Evolutionary conservation across 169 alveolate species (phyloP).

Genomic region (Eimeria necatrix): DNA sequence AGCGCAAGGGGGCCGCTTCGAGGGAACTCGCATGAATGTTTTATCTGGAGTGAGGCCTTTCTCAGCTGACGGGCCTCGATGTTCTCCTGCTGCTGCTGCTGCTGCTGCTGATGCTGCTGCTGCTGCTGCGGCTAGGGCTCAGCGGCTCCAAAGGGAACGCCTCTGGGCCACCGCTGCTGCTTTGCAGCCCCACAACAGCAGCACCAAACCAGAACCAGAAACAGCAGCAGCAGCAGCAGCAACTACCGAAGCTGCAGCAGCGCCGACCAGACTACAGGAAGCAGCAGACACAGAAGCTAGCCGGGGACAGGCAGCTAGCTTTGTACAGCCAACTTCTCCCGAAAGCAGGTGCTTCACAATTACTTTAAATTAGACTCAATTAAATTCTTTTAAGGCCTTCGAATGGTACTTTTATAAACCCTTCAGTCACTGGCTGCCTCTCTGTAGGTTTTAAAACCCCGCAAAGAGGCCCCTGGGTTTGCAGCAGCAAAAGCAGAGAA

Average conservation of each 20-base stretch:
- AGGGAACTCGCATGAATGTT: neutral
- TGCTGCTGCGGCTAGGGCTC: constrained; percentile 3
- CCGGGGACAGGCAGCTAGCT: neutral
- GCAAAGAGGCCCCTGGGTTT: neutral
- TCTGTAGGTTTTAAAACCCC: neutral
- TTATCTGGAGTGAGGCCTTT: neutral
- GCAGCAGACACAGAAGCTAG: neutral
- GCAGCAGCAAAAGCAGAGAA: neutral
- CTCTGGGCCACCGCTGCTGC: neutral
- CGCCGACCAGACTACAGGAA: neutral
- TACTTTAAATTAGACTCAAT: no score
- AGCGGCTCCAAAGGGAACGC: neutral
- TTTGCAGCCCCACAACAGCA: neutral
- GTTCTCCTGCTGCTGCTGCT: constrained; percentile 11
- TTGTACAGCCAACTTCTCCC: no score
- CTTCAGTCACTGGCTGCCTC: neutral
- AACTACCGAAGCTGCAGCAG: neutral
- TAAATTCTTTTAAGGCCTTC: no score
- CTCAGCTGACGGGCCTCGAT: neutral
- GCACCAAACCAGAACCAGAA: neutral
- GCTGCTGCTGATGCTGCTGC: constrained; percentile 28
- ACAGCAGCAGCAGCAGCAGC: constrained; percentile 5
- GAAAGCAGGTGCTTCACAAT: no score
- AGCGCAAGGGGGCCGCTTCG: no score
- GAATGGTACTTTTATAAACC: neutral